Evolutionary conservation across 768 basidiomycete species (phyloP), one percentile per base, ranked within the genome.

Genomic region (Dictyophora rubrovolvata): DNA sequence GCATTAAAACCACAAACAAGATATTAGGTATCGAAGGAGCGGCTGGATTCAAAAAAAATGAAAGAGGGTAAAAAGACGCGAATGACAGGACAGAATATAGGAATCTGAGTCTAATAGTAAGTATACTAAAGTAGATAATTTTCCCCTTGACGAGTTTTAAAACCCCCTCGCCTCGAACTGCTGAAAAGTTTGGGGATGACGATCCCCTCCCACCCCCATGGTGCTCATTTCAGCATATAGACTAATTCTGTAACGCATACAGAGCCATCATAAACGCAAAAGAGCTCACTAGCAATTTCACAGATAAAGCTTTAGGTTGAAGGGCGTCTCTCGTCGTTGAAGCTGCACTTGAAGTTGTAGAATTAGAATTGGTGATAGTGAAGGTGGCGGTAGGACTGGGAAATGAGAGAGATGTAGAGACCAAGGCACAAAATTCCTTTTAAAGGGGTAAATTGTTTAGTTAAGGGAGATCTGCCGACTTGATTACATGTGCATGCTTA

Each of bases 391-490:
- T 51, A 16, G 48, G 48, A 16, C 48, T 21, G 10, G 56, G 56
- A 49, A 58, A 58, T 33, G 56, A 51, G 7, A 58, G 48, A 16
- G 56, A 49, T 21, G 51, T 49, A 11, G 56, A 58, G n/a, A 37
- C 57, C 14, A 59, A 9, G n/a, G 22, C 36, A 23, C 57, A 59
- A 51, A 59, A 59, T 52, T 53, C 28, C 57, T 59, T 47, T 36
- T 6, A 16, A 35, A 20, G 14, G 12, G 11, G 9, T 34, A 28
- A 58, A 21, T 18, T 21, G 21, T 16, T 16, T n/a, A 21, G 11
- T 23, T 23, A 17, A 23, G 37, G 37, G n/a, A 4, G 23, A 16
- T 33, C 6, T 14, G 22, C 14, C 28, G n/a, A n/a, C n/a, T n/a
- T n/a, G n/a, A 22, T 20, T 42, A 21, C 20, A 23, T 3, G 35